A percentile compares a stretch with the other conserved stretches of the same genome.
Conservation (phyloP, 2,329 filamentous ascomycete genomes). For the Amesomyces nigricolor region DNA sequence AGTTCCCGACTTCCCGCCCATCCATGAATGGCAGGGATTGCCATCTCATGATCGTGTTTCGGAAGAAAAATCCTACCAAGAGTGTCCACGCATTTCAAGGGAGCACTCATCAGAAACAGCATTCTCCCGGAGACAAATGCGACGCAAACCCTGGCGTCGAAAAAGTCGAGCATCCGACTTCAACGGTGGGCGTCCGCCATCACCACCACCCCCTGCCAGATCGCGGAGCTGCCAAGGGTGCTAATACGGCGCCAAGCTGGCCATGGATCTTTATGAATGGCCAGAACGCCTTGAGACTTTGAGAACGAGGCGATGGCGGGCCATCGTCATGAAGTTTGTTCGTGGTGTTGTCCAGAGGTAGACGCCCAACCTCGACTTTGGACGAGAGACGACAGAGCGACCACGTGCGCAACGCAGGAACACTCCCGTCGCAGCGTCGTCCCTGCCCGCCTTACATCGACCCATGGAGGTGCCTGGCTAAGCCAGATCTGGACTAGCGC, state of each 20-base stretch:
- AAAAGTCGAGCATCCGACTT: too few relatives aligned
- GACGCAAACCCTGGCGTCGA: too few relatives aligned
- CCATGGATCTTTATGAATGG: neutral
- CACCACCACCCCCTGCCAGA: neutral
- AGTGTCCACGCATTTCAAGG: neutral
- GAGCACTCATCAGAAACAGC: too few relatives aligned
- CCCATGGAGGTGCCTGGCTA: conserved; percentile 5
- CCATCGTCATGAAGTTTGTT: neutral
- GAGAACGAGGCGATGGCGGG: neutral
- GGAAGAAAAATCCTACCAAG: neutral
- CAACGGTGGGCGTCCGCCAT: too few relatives aligned
- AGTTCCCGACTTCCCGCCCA: neutral
- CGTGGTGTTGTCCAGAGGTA: too few relatives aligned
- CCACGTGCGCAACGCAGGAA: too few relatives aligned
- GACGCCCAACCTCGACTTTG: too few relatives aligned
- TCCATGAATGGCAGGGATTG: conserved; percentile 2
- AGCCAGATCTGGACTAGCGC: neutral
- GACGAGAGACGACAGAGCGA: too few relatives aligned
- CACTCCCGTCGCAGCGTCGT: neutral
- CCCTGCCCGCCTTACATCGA: neutral
- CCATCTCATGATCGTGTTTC: neutral
- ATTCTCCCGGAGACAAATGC: too few relatives aligned
- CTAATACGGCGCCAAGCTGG: neutral
- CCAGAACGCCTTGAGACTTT: neutral
- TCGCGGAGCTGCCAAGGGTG: neutral